A percentile compares a stretch with the other conserved stretches of the same genome.
Evolutionary conservation across 306 rosid species (phyloP).

Genomic region (Trifolium dubium): DNA sequence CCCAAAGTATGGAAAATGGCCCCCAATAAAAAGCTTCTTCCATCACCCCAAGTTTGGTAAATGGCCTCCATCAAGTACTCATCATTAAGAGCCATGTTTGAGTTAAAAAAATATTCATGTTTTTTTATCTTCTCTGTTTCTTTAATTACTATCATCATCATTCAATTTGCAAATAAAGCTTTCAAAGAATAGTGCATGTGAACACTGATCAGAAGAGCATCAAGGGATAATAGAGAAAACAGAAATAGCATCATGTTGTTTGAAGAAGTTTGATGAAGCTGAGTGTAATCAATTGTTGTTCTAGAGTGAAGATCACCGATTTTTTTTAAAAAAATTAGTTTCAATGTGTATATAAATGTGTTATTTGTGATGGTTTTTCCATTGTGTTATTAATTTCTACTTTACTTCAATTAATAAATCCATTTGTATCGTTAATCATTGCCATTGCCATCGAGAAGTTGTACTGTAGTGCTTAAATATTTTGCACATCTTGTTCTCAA

Average conservation of each 20-base stretch:
- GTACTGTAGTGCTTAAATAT: background rate
- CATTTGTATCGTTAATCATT: background rate
- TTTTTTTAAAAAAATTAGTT: background rate
- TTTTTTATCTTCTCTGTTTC: conserved; percentile 7
- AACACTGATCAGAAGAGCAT: background rate
- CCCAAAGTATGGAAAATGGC: conserved; percentile 57
- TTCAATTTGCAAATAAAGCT: conserved; percentile 42
- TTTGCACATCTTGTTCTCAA: background rate
- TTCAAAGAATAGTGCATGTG: conserved; percentile 17
- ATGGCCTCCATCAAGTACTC: conserved; percentile 49
- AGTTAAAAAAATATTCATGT: conserved; percentile 23
- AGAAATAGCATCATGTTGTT: conserved; percentile 5
- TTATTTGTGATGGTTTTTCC: conserved; percentile 17
- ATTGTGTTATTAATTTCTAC: background rate
- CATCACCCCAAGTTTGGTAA: conserved; percentile 16
- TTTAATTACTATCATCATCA: conserved; percentile 29
- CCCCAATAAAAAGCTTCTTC: conserved; percentile 27
- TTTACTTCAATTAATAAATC: conserved; percentile 12
- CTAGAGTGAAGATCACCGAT: conserved; percentile 9
- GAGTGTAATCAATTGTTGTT: conserved; percentile 35
- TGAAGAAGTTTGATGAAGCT: conserved; percentile 19
- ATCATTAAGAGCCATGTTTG: conserved; percentile 40
- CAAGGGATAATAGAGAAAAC: background rate
- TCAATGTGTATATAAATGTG: conserved; percentile 18
- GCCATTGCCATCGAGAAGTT: background rate